These are phyloP conservation scores for Coniferiporia weirii DNA, from an alignment of 1,284 basidiomycete species.

Conservation along the genomic window DNA sequence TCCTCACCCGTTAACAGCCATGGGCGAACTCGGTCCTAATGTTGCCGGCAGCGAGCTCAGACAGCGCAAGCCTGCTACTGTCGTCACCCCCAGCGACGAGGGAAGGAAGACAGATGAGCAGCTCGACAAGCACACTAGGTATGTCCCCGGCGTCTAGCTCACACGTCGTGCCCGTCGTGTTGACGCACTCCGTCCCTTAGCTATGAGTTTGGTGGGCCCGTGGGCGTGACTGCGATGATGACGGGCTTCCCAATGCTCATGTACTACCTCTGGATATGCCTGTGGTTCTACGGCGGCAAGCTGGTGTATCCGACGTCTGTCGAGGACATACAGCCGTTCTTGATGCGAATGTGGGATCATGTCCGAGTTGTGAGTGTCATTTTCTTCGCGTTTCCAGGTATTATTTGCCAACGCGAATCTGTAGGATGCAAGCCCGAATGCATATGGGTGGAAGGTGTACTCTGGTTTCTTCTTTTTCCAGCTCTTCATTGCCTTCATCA, in stretches of 20 bases:
- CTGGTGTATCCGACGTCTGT: slow-evolving; percentile 72
- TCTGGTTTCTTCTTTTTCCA: slow-evolving; percentile 86
- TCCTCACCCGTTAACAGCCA: neutral
- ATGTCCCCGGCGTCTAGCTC: slow-evolving; percentile 25
- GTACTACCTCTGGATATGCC: slow-evolving; percentile 99
- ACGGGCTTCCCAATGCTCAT: slow-evolving; percentile 86
- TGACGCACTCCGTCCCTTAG: slow-evolving; percentile 33
- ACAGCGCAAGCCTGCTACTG: slow-evolving; percentile 9
- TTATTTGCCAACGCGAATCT: neutral
- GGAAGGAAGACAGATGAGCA: slow-evolving; percentile 66
- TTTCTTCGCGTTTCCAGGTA: neutral
- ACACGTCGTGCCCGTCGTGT: neutral
- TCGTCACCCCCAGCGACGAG: slow-evolving; percentile 43
- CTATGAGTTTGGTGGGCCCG: slow-evolving; percentile 95
- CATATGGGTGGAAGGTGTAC: slow-evolving; percentile 87
- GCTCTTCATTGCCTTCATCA: slow-evolving; percentile 82
- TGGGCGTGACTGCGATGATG: slow-evolving; percentile 93
- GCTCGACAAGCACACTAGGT: slow-evolving; percentile 74
- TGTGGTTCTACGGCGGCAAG: slow-evolving; percentile 93
- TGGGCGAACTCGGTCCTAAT: neutral
- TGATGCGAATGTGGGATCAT: slow-evolving; percentile 80
- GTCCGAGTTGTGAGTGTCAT: slow-evolving; percentile 58
- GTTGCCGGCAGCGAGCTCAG: slow-evolving; percentile 12
- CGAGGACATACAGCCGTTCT: slow-evolving; percentile 76
- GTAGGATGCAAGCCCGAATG: slow-evolving; percentile 88